phyloP scores from a whole-genome alignment of 2,329 filamentous ascomycete genomes.

The Lecanoromycetidae sp. region DNA sequence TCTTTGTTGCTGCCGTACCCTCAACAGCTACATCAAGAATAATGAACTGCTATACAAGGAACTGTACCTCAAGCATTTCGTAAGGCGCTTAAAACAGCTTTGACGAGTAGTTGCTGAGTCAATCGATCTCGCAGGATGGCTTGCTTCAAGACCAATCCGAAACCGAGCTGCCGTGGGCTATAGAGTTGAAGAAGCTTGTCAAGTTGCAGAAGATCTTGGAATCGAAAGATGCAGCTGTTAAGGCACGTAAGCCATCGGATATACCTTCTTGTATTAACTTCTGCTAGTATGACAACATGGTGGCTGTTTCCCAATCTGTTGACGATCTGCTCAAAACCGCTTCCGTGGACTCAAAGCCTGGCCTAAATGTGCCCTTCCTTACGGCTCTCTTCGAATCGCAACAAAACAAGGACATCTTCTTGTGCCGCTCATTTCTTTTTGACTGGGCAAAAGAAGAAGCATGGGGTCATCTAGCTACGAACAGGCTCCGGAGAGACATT shows the following conservation, averaged over 20 bases:
- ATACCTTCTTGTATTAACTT: conserved; percentile 13
- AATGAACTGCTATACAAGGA: conserved; percentile 51
- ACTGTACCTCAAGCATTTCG: conserved; percentile 47
- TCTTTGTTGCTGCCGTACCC: conserved; percentile 39
- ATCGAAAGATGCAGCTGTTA: conserved; percentile 30
- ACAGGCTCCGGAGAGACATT: background rate
- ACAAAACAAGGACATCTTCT: conserved; percentile 43
- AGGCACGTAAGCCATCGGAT: conserved; percentile 22
- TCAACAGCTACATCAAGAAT: conserved; percentile 44
- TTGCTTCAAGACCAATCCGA: conserved; percentile 15
- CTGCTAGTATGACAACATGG: conserved; percentile 19
- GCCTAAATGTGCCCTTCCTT: conserved; percentile 33
- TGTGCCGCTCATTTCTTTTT: conserved; percentile 54
- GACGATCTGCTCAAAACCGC: conserved; percentile 35
- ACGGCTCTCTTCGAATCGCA: conserved; percentile 31
- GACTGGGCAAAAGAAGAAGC: conserved; percentile 38
- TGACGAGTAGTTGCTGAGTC: background rate
- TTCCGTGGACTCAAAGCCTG: conserved; percentile 29
- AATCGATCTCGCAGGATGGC: conserved; percentile 14
- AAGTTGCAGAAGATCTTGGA: conserved; percentile 35
- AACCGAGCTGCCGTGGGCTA: conserved; percentile 27
- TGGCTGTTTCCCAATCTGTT: conserved; percentile 10
- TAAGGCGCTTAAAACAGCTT: conserved; percentile 23
- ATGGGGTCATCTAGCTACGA: conserved; percentile 26
- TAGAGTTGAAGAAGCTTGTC: conserved; percentile 26